phyloP scores from a whole-genome alignment of 2,329 filamentous ascomycete genomes.

The Pseudogymnoascus sp. region DNA sequence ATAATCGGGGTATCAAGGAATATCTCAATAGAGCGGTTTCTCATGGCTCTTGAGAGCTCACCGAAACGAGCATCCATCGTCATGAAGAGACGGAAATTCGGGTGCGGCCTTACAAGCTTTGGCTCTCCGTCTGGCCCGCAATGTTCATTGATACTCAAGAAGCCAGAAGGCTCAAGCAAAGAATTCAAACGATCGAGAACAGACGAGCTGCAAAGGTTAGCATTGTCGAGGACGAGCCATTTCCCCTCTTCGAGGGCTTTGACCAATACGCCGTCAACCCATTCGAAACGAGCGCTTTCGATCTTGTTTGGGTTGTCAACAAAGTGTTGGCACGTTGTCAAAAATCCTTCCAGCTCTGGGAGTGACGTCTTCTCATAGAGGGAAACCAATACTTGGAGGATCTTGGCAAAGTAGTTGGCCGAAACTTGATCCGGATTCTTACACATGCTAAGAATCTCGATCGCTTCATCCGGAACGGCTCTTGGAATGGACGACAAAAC shows the following conservation, averaged over 20 bases:
- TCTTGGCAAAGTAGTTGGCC: conserved; percentile 19
- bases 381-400: conserved; percentile 28
- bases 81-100: conserved; percentile 84
- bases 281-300: conserved; percentile 79
- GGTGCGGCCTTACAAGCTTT: conserved; percentile 71
- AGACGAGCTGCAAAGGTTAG: conserved; percentile 91
- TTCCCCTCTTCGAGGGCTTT: conserved; percentile 77
- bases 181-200: conserved; percentile 94
- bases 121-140: conserved; percentile 74
- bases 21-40: conserved; percentile 88
- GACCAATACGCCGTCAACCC: conserved; percentile 89
- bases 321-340: conserved; percentile 30
- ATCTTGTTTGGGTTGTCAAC: conserved; percentile 48
- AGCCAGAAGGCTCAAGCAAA: conserved; percentile 81
- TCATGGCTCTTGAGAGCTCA: conserved; percentile 91
- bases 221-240: conserved; percentile 94
- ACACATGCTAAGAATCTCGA: conserved; percentile 46
- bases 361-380: conserved; percentile 35
- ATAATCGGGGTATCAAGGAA: conserved; percentile 48
- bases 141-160: conserved; percentile 87
- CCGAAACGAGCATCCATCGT: conserved; percentile 89
- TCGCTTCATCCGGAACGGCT: conserved; percentile 38
- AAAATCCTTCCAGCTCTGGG: conserved; percentile 21
- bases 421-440: conserved; percentile 22
- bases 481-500: conserved; percentile 42